Evolutionary conservation across 108 stramenopile species (phyloP).

Genomic region (Fragilaria radians): DNA sequence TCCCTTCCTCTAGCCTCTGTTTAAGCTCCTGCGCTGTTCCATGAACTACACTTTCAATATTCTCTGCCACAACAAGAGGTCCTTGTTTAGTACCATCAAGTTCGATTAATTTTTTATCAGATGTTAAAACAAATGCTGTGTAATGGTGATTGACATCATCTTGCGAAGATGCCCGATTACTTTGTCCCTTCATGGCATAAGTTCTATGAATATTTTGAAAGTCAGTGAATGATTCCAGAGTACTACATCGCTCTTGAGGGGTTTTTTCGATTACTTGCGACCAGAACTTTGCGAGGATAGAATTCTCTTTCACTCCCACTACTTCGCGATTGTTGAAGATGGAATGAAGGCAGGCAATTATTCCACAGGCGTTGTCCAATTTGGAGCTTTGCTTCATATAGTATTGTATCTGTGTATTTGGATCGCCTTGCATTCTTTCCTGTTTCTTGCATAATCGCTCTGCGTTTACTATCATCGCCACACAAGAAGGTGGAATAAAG

Average conservation of each 20-base stretch:
- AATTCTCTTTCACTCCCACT: conserved; percentile 8
- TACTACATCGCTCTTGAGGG: conserved; percentile 25
- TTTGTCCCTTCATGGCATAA: conserved; percentile 39
- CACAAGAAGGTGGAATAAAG: conserved; percentile 42
- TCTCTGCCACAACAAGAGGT: conserved; percentile 34
- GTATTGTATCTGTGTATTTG: neutral
- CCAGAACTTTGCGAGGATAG: conserved; percentile 27
- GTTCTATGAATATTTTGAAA: conserved; percentile 35
- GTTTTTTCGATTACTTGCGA: conserved; percentile 10
- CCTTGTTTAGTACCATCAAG: conserved; percentile 53
- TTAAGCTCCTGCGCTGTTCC: conserved; percentile 37
- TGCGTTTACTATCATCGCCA: conserved; percentile 44
- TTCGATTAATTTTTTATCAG: conserved; percentile 29
- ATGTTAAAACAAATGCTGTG: conserved; percentile 38
- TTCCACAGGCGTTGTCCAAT: conserved; percentile 55
- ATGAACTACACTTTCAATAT: conserved; percentile 27
- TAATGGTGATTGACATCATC: conserved; percentile 44
- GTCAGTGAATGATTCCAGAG: conserved; percentile 29
- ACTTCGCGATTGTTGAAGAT: conserved; percentile 32
- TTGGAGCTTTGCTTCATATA: conserved; percentile 49
- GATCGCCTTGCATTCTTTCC: neutral
- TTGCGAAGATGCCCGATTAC: conserved; percentile 32
- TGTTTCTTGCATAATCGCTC: conserved; percentile 36
- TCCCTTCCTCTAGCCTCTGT: conserved; percentile 32
- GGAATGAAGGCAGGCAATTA: conserved; percentile 53